Conservation (phyloP, 1,139 yeast genomes). For the Pichia norvegensis region DNA sequence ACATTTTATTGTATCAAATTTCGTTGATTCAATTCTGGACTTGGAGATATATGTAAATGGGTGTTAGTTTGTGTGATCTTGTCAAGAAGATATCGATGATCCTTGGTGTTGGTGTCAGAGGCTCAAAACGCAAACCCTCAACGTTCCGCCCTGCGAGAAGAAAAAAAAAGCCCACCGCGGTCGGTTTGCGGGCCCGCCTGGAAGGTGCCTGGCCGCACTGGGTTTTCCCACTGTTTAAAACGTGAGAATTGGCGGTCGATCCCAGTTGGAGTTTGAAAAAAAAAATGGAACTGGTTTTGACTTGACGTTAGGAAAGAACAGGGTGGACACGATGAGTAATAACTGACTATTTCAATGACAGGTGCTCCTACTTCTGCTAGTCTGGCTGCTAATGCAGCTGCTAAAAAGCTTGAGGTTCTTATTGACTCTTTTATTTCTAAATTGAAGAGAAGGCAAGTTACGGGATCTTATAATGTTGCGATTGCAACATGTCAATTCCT, state of each 20-base stretch:
- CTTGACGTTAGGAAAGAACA: background rate
- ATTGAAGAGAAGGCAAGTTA: constrained; percentile 65
- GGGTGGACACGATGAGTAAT: background rate
- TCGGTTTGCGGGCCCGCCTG: too few species aligned
- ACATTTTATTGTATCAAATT: background rate
- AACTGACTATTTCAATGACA: background rate
- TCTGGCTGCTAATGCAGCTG: constrained; percentile 28
- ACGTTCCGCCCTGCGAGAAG: too few species aligned
- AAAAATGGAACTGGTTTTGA: too few species aligned
- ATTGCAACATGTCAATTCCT: constrained; percentile 79
- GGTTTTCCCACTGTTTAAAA: too few species aligned
- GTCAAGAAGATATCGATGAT: too few species aligned
- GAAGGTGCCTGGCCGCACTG: too few species aligned
- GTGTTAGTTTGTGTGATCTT: too few species aligned
- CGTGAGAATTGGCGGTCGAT: too few species aligned
- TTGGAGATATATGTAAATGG: too few species aligned
- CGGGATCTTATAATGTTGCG: constrained; percentile 73
- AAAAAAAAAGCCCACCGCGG: too few species aligned
- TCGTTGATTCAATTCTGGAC: too few species aligned
- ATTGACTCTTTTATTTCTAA: constrained; percentile 36
- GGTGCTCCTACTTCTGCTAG: constrained; percentile 5
- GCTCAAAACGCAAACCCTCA: background rate
- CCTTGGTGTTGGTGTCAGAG: background rate
- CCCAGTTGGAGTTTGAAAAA: too few species aligned
- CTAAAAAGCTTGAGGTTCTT: constrained; percentile 27